Evolutionary conservation across 352 stramenopile species (phyloP), one percentile per base, ranked within the genome.

Genomic region (Pythium scleroteichum): DNA sequence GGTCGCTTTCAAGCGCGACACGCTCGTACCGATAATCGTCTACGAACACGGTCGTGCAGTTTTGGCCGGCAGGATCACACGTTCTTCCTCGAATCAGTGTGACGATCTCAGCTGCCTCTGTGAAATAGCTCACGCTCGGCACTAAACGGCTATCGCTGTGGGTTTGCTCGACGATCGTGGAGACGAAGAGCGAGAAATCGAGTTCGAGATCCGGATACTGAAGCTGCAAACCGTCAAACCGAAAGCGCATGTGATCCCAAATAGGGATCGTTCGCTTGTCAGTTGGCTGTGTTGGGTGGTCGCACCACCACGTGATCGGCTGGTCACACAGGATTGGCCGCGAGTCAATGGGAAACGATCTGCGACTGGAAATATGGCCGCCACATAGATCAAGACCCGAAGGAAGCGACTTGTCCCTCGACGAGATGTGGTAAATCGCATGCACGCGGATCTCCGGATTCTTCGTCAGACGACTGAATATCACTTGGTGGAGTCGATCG

Each of bases 1-100:
- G 19, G 45, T 62, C 40, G 20, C 23, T 59, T 20, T 55, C 54
- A 2, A 71, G n/a, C n/a, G 27, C 32, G 26, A 20, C 48, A 2
- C 55, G 32, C 26, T 68, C 57, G 58, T 73, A 73, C 14, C 66
- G 66, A 41, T 67, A 64, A 13, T 73, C 66, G 48, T 73, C 66
- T 1, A 73, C 16, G 17, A 67, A 58, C 2, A 73, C 35, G 1
- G 66, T 73, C 23, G 26, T 29, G 41, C 47, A 60, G 16, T 40
- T 8, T 5, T 1, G 10, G 3, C 16, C 2, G n/a, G n/a, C 12
- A 2, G 3, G 16, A 12, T 38, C 38, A n/a, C 62, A 69, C 3
- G 16, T 26, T 17, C 44, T 40, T 3, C 54, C 62, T 8, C 62
- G 62, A 1, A 64, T 64, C 20, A 40, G 33, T 14, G 62, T 57